Base-by-base conservation (phyloP, 139 green algal species). In the Asterochloris erici region DNA sequence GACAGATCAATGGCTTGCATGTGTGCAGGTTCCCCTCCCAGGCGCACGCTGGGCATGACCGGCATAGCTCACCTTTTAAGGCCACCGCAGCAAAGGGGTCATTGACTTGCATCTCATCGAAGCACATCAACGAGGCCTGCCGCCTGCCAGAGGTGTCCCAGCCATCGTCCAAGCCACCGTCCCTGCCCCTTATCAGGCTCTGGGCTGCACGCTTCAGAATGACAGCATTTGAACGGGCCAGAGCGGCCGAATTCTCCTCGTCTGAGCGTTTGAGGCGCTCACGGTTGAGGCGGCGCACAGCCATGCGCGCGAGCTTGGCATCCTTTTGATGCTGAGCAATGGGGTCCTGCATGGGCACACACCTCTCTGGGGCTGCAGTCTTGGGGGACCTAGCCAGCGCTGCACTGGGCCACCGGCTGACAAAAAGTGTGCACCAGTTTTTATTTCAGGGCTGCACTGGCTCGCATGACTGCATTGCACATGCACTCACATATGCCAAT, bases 101-200 rank as follows among this genome's bases (percentile, higher is more conserved):
- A 12, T 85, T 87, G 16, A 94, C 89, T 84, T 96, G 92, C 68
- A 97, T 75, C 75, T 97, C 93, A 74, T 97, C 93, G 69, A 97
- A 96, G 83, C 88, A 95, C 63, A 97, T 84, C 21, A 95, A 38
- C 11, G 88, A 86, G 1, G 89, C 79, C 63, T 86, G 73, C 19
- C 78, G 89, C 11, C 70, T 66, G 24, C 19, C 26, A 9, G 77
- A 63, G 17, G 26, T 68, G 17, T 78, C 61, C 84, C 85, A 86
- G 27, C 74, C 81, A 23, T 28, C 60, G 24, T 63, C 19, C 0
- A 74, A 29, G 63, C 85, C 82, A 11, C 19, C 63, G 11, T 79
- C 83, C 62, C 38, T 74, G 19, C 82, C 84, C 10, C 89, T 81
- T 68, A 95, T 91, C 81, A 95, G 79, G 29, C 84, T 84, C 38